Evolutionary conservation across 2,329 filamentous ascomycete species (phyloP), one percentile per base, ranked within the genome.

Genomic region (Catunica adiposa): DNA sequence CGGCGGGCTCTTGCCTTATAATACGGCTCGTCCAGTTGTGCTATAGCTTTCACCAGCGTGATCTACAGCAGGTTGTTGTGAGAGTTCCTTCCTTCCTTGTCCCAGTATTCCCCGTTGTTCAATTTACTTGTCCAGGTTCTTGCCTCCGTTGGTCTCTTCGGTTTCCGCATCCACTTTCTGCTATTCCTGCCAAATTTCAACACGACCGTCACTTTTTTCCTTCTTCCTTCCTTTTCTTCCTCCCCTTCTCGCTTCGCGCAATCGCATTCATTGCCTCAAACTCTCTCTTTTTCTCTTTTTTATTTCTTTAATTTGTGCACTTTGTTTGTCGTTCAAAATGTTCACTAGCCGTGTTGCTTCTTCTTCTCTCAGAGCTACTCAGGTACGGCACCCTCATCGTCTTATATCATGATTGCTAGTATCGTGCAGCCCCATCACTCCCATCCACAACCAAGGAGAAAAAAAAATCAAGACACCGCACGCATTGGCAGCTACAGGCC

Each of bases 221-320:
- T 31, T 51, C 53, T 53, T 53, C 53, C 20, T 34, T 53, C 52
- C 29, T 40, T 58, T 55, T 37, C 50, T 40, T 53, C 31, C n/a
- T 47, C 47, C 48, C 20, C 40, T 56, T 37, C 34, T 55, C 23
- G 40, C 52, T 55, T 57, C 56, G 59, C 56, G 58, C 58, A 55
- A 57, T 58, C 59, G 48, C 60, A 59, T 62, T 58, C 57, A 55
- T 58, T 61, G 40, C 47, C 22, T 53, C 50, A 31, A 54, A 42
- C 26, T 51, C 47, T 46, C 29, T 57, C 31, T 54, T 47, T 50
- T 51, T 54, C 52, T 56, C 31, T 55, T 50, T 55, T 50, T 46
- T 54, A 25, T 53, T 58, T 58, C 51, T 58, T 44, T 52, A 26
- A 48, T 51, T 51, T 42, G 22, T 56, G 31, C 54, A 56, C 20